Percentiles rank a stretch among this genome's conserved stretches.
These are phyloP conservation scores for Tricharina praecox DNA, from an alignment of 495 filamentous ascomycete species.

Conservation along the genomic window DNA sequence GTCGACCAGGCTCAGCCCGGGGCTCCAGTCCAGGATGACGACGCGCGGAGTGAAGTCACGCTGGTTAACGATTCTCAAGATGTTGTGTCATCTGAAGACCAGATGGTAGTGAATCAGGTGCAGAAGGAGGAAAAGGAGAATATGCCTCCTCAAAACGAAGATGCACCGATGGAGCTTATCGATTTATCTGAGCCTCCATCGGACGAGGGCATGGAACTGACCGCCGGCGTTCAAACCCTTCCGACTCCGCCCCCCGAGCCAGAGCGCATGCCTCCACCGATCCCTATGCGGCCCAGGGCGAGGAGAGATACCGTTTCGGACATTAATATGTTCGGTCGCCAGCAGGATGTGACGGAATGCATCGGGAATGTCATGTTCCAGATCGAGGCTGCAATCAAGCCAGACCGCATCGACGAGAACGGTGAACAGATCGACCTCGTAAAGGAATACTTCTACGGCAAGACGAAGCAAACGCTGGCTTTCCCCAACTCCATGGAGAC, in stretches of 20 bases:
- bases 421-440: conserved; percentile 68
- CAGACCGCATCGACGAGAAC: conserved; percentile 39
- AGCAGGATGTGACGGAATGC: conserved; percentile 91
- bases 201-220: no score
- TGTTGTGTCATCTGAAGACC: conserved; percentile 15
- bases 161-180: no score
- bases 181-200: no score
- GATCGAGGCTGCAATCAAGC: conserved; percentile 69
- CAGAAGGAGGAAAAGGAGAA: conserved; percentile 32
- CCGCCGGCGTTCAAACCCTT: no score
- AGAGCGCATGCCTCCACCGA: conserved; percentile 29
- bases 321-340: conserved; percentile 37
- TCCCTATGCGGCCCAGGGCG: conserved; percentile 31
- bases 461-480: conserved; percentile 30
- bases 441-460: conserved; percentile 49
- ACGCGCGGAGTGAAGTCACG: conserved; percentile 35
- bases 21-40: conserved; percentile 7
- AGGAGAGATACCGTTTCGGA: conserved; percentile 33
- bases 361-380: conserved; percentile 82
- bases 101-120: conserved; percentile 21
- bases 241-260: conserved; percentile 22
- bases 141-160: conserved; percentile 18
- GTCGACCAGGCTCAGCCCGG: conserved; percentile 11
- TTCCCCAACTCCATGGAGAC: conserved; percentile 23
- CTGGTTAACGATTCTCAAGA: conserved; percentile 33